Base-by-base conservation (phyloP, 345 rosid species). In the Populus pruinosa region DNA sequence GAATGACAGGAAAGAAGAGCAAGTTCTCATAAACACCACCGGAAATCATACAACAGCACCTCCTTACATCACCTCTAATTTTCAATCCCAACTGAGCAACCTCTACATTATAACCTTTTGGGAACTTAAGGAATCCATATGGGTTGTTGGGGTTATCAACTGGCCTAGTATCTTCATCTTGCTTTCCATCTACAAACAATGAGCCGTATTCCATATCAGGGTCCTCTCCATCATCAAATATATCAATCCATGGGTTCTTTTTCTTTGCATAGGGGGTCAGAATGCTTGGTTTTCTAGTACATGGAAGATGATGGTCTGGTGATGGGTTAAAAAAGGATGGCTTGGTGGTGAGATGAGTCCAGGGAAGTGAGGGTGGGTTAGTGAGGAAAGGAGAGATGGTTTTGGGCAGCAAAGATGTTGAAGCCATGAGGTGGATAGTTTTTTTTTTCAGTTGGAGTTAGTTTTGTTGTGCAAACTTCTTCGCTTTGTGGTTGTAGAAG, bases 1-100 rank as follows among this genome's bases (percentile, higher is more conserved):
- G 98, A 66, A 93, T 93, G 14, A 85, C 86, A 3, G 98, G 99
- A 77, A 93, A 93, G 71, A 93, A 93, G 76, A 95, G 89, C 80
- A 93, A 44, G 81, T 90, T 95, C 82, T 95, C 99, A 79, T 95
- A 95, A 44, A 93, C 99, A 43, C 99, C 98, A 47, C 98, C 97
- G 36, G 98, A 88, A 76, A 95, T 66, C 33, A 93, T 43, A 78
- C 98, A 93, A 80, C 96, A 92, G 71, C 99, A 95, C 63, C 97
- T 83, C 87, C 99, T 82, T 64, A 93, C 96, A 82, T 95, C 99
- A 36, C 99, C 99, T 83, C 99, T 87, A 53, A 93, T 83, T 86
- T 93, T 95, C 84, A 89, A 85, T 0, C 88, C 90, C 83, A 93
- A 76, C 25, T 96, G 86, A 67, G 96, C 98, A 36, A 93, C 73